phyloP scores from a whole-genome alignment of 2,329 filamentous ascomycete species.

The Claviceps quebecensis region DNA sequence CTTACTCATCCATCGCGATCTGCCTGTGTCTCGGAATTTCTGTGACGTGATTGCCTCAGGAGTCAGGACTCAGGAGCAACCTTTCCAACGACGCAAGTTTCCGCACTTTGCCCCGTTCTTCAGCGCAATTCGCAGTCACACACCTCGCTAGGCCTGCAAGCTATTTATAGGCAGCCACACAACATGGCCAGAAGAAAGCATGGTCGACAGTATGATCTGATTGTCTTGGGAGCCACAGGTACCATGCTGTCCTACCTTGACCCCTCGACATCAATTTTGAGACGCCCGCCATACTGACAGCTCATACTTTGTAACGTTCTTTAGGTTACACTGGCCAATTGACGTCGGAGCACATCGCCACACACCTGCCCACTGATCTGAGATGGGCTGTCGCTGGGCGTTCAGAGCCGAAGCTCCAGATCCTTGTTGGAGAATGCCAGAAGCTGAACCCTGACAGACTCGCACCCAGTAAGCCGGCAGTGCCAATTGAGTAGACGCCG shows the following conservation, averaged over 20 bases:
- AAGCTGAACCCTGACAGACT: conserved; percentile 52
- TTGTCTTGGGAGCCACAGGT: conserved; percentile 46
- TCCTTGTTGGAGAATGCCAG: conserved; percentile 52
- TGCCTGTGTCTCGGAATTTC: not conserved
- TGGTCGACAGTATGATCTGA: conserved; percentile 39
- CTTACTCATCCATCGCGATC: too few relatives aligned
- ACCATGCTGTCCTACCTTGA: conserved; percentile 1
- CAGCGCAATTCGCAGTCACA: not conserved
- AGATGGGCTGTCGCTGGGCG: conserved; percentile 84
- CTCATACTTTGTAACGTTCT: not conserved
- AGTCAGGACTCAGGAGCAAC: too few relatives aligned
- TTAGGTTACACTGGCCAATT: conserved; percentile 71
- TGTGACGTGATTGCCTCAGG: not conserved
- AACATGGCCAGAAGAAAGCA: conserved; percentile 36
- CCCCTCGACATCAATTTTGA: conserved; percentile 5
- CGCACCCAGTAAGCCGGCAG: conserved; percentile 44
- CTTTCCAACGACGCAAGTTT: not conserved
- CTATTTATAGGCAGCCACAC: not conserved
- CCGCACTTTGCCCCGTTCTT: not conserved
- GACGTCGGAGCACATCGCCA: conserved; percentile 61
- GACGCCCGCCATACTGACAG: not conserved
- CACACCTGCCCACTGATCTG: conserved; percentile 56
- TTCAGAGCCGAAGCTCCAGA: conserved; percentile 59
- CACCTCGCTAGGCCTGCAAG: not conserved
- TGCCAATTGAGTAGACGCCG: not conserved